Evolutionary conservation across 2,329 filamentous ascomycete species (phyloP), one percentile per base, ranked within the genome.

Genomic region (Aspergillus candidus): DNA sequence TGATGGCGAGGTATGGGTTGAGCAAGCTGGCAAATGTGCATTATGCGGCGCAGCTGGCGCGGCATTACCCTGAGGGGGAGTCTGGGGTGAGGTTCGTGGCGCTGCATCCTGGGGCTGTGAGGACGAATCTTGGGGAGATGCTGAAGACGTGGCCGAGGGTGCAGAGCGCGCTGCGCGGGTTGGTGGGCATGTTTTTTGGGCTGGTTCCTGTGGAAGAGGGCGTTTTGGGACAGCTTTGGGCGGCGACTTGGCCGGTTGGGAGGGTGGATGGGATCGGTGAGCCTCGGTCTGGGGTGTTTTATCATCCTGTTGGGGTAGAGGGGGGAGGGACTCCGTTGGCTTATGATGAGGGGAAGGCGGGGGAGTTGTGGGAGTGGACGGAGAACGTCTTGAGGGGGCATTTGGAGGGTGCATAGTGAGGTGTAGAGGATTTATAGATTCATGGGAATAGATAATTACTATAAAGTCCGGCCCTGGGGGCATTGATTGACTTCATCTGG

Each of bases 11-110:
- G 11, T 72, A 72, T 49, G 72, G 68, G 0, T 69, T 74, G 48
- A 68, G 63, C 37, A 77, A 77, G 51, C 56, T 76, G 2, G 74
- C 75, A 0, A 71, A 74, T 47, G 52, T 75, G 4, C 58, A 74
- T 3, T 73, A 69, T 52, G 60, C 68, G 3, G 54, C 57, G 7
- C 63, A 70, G 39, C 53, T 77, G 3, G 65, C 70, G 1, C 50
- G 56, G 30, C 62, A 58, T 10, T 66, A 72, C 39, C 63, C 69
- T 0, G 47, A 53, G 7, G 60, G 74, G 15, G 62, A 57, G 1
- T 53, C 56, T 0, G 47, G 54, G 6, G 60, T 74, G 15, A 62
- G 57, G 1, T 53, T 56, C 6, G 59, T 70, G 3, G 51, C 66
- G 1, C 46, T 74, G 1, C 66, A 72, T 43, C 72, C 72, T 0